phyloP scores from a whole-genome alignment of 108 stramenopile species.

The Seminavis robusta region DNA sequence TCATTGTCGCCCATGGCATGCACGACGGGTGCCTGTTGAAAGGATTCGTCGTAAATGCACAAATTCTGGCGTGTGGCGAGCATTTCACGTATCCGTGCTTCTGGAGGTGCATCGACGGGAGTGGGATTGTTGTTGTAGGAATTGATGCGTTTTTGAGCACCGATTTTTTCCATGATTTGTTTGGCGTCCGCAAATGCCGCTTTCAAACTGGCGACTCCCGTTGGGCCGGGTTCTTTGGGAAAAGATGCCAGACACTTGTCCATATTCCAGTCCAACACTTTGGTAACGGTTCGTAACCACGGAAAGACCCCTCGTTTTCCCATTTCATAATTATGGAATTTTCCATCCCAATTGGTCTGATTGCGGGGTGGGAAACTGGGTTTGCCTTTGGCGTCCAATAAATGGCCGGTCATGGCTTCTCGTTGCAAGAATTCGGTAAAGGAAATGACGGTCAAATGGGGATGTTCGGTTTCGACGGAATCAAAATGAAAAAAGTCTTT shows the following conservation, averaged over 20 bases:
- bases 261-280: conserved; percentile 35
- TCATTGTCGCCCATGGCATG: too few relatives aligned
- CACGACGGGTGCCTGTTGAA: conserved; percentile 45
- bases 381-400: too few relatives aligned
- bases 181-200: conserved; percentile 20
- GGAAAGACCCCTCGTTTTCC: conserved; percentile 24
- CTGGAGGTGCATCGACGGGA: conserved; percentile 47
- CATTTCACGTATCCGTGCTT: conserved; percentile 48
- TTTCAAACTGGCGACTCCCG: conserved; percentile 21
- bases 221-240: conserved; percentile 41
- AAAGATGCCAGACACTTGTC: conserved; percentile 50
- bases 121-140: conserved; percentile 44
- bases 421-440: conserved; percentile 83
- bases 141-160: conserved; percentile 14
- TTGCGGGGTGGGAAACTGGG: too few relatives aligned
- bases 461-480: conserved; percentile 56
- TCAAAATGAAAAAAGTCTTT: conserved; percentile 79
- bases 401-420: conserved; percentile 50
- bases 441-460: conserved; percentile 69
- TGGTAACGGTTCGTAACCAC: conserved; percentile 40
- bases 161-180: conserved; percentile 1
- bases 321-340: conserved; percentile 10
- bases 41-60: conserved; percentile 50
- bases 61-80: conserved; percentile 39
- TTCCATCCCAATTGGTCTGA: conserved; percentile 32